Percentiles rank a stretch among this genome's conserved stretches.
Conservation (phyloP, 148 eudicot species). For the Polygonum maritimum region DNA sequence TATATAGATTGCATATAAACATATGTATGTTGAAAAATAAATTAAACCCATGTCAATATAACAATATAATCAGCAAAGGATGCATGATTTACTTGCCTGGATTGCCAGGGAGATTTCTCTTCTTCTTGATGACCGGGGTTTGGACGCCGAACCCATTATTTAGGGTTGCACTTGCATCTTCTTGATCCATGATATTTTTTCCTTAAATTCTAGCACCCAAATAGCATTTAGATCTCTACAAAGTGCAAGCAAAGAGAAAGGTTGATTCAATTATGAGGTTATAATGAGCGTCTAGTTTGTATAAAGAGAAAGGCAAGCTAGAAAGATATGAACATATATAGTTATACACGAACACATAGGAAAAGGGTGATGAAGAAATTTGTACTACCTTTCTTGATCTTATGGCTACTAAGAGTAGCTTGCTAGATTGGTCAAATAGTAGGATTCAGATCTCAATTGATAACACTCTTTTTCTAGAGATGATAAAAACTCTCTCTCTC, state of each 20-base stretch:
- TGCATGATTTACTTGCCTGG: conserved; percentile 21
- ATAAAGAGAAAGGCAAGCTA: conserved; percentile 8
- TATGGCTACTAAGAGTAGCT: background rate
- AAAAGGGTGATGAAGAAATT: conserved; percentile 3
- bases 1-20: background rate
- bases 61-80: background rate
- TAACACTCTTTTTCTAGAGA: background rate
- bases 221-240: background rate
- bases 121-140: conserved; percentile 41
- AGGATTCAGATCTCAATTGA: conserved; percentile 2
- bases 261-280: conserved; percentile 4
- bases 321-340: conserved; percentile 2
- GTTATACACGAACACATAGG: background rate
- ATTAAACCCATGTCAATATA: background rate
- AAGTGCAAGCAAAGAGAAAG: background rate
- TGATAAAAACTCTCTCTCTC: background rate
- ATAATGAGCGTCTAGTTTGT: background rate
- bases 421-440: conserved; percentile 8
- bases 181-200: conserved; percentile 36
- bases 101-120: conserved; percentile 82
- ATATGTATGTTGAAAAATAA: background rate
- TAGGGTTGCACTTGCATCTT: conserved; percentile 29
- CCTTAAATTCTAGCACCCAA: background rate
- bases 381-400: conserved; percentile 7
- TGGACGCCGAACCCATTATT: conserved; percentile 26